A percentile compares a stretch with the other conserved stretches of the same genome.
phyloP scores from a whole-genome alignment of 441 rosid genomes.

The Eutrema salsugineum region DNA sequence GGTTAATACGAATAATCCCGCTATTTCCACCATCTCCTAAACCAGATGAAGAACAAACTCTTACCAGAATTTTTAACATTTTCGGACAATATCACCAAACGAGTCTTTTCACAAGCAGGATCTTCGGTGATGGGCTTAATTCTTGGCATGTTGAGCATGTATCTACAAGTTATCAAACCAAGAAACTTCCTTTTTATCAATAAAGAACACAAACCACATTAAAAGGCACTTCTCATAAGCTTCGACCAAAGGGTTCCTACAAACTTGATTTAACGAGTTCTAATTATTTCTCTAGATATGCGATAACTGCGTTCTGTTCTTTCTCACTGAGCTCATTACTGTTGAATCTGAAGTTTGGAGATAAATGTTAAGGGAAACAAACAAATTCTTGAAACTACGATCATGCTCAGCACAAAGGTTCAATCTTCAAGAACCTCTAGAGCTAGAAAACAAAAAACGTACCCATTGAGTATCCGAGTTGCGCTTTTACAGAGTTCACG shows the following conservation, averaged over 20 bases:
- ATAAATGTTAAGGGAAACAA: neutral
- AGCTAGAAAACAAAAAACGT: neutral
- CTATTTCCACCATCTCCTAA: neutral
- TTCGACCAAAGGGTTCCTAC: neutral
- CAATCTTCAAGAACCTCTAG: neutral
- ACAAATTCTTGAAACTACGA: neutral
- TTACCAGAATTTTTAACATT: conserved; percentile 55
- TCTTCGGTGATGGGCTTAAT: conserved; percentile 83
- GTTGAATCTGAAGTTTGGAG: neutral
- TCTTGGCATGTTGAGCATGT: conserved; percentile 76
- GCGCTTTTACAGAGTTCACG: conserved; percentile 68
- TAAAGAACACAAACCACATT: neutral
- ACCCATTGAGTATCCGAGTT: conserved; percentile 74
- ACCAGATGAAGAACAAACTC: neutral
- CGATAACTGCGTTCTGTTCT: neutral
- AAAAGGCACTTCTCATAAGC: neutral
- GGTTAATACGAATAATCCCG: conserved; percentile 1
- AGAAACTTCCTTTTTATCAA: neutral
- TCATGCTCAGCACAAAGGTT: neutral
- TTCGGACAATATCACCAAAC: conserved; percentile 72
- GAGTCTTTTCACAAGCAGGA: conserved; percentile 57
- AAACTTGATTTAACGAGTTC: neutral
- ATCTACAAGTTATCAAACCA: conserved; percentile 40
- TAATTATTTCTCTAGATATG: neutral
- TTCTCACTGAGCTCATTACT: neutral